Evolutionary conservation across 306 rosid species (phyloP).

Genomic region (Rubus idaeus): DNA sequence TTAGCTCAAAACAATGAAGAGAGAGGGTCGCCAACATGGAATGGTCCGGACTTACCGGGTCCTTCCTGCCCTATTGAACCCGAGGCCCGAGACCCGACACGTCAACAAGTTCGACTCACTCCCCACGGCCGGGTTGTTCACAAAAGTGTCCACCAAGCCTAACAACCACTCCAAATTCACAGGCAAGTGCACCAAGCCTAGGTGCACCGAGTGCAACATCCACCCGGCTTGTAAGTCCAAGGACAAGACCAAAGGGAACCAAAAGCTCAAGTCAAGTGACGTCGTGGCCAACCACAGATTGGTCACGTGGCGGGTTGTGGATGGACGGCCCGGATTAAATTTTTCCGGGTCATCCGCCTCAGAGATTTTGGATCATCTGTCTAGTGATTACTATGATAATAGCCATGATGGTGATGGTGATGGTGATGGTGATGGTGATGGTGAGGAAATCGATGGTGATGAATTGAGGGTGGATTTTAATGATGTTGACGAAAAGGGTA

Average conservation of each 20-base stretch:
- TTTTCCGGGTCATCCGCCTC: slow-evolving; percentile 40
- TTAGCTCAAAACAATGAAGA: slow-evolving; percentile 56
- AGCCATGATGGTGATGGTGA: background rate
- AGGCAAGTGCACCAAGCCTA: slow-evolving; percentile 48
- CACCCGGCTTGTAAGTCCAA: slow-evolving; percentile 58
- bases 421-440: background rate
- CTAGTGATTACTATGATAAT: background rate
- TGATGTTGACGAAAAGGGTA: slow-evolving; percentile 13
- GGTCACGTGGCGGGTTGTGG: slow-evolving; percentile 36
- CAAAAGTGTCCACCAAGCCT: slow-evolving; percentile 61
- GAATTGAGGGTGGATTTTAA: background rate
- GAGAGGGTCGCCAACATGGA: slow-evolving; percentile 84
- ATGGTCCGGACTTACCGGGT: slow-evolving; percentile 53
- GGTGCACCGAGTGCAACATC: slow-evolving; percentile 48
- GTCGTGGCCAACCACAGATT: slow-evolving; percentile 30
- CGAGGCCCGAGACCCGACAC: slow-evolving; percentile 39
- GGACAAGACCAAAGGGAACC: slow-evolving; percentile 57
- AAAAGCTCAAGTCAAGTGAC: slow-evolving; percentile 34
- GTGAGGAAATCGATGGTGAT: background rate
- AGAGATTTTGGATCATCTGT: slow-evolving; percentile 31
- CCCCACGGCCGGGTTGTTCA: slow-evolving; percentile 56
- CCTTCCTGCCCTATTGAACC: slow-evolving; percentile 45
- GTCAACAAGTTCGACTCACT: slow-evolving; percentile 39
- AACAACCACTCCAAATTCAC: slow-evolving; percentile 82
- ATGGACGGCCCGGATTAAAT: slow-evolving; percentile 6